A percentile compares a stretch with the other conserved stretches of the same genome.
These are phyloP conservation scores for Silene conica DNA, from an alignment of 148 eudicot genomes.

Conservation along the genomic window DNA sequence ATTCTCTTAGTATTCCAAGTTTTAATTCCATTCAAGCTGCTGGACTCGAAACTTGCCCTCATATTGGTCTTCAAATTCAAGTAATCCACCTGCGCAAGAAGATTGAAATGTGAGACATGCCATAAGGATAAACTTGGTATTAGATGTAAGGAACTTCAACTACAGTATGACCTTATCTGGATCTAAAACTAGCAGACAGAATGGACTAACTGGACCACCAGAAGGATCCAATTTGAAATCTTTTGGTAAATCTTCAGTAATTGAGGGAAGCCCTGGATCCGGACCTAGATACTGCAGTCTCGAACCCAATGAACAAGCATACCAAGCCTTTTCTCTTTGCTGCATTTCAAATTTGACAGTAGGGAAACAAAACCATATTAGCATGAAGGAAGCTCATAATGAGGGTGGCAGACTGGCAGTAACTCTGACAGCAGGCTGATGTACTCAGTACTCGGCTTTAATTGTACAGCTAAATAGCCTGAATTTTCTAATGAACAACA, in stretches of 20 bases:
- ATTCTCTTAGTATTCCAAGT: constrained; percentile 49
- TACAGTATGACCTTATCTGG: constrained; percentile 58
- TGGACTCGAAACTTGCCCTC: constrained; percentile 37
- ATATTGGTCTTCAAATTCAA: constrained; percentile 69
- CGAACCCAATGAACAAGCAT: constrained; percentile 58
- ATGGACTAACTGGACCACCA: constrained; percentile 62
- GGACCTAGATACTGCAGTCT: constrained; percentile 78
- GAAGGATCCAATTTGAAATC: constrained; percentile 58
- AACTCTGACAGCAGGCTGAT: constrained; percentile 1
- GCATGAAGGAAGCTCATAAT: too few species aligned
- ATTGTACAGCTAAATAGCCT: neutral
- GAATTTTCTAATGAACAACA: neutral
- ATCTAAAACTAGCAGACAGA: constrained; percentile 69
- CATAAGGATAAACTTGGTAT: constrained; percentile 2
- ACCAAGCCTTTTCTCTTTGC: constrained; percentile 87
- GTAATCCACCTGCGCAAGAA: constrained; percentile 67
- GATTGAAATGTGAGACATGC: constrained; percentile 10
- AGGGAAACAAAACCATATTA: neutral
- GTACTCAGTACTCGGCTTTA: neutral
- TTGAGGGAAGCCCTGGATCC: constrained; percentile 61
- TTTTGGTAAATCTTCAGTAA: constrained; percentile 37
- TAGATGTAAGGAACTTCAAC: neutral
- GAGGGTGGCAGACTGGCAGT: too few species aligned
- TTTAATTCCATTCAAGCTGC: constrained; percentile 38
- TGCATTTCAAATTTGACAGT: constrained; percentile 23